These are phyloP conservation scores for Coemansia asiatica DNA, from an alignment of 192 early-diverging fungal genomes.

Conservation along the genomic window DNA sequence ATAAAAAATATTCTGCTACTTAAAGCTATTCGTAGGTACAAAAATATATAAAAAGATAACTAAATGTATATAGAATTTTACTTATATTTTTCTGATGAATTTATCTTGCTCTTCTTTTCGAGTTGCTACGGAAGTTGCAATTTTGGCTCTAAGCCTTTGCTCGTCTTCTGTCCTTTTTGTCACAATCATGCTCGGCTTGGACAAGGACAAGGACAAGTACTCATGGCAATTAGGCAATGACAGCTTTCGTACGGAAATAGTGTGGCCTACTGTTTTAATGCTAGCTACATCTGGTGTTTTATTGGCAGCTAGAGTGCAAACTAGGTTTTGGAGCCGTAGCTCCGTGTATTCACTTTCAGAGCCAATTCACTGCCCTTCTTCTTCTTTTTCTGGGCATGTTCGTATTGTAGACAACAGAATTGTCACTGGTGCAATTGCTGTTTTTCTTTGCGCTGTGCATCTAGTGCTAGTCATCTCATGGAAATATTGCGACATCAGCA, in stretches of 20 bases:
- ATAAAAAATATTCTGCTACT: no score
- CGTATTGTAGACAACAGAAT: slow-evolving; percentile 26
- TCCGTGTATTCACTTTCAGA: background rate
- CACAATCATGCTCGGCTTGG: no score
- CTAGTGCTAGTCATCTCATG: background rate
- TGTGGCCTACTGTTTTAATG: slow-evolving; percentile 27
- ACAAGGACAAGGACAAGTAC: background rate
- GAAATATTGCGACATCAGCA: background rate
- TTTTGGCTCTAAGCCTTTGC: no score
- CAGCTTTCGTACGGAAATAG: slow-evolving; percentile 12
- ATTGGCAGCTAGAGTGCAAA: background rate
- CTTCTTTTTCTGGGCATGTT: slow-evolving; percentile 11
- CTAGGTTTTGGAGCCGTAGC: background rate
- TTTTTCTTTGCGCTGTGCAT: slow-evolving; percentile 8
- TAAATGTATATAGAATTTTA: no score
- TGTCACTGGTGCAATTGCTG: background rate
- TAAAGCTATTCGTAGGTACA: no score
- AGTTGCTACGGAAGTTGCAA: no score
- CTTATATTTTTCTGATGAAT: no score
- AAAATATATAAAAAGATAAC: no score
- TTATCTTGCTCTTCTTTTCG: no score
- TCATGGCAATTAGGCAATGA: slow-evolving; percentile 10
- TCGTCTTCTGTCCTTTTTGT: no score
- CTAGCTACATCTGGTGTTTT: background rate
- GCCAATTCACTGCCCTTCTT: slow-evolving; percentile 23